Evolutionary conservation across 345 rosid genomes (phyloP).

Genomic region (Euclidium syriacum): DNA sequence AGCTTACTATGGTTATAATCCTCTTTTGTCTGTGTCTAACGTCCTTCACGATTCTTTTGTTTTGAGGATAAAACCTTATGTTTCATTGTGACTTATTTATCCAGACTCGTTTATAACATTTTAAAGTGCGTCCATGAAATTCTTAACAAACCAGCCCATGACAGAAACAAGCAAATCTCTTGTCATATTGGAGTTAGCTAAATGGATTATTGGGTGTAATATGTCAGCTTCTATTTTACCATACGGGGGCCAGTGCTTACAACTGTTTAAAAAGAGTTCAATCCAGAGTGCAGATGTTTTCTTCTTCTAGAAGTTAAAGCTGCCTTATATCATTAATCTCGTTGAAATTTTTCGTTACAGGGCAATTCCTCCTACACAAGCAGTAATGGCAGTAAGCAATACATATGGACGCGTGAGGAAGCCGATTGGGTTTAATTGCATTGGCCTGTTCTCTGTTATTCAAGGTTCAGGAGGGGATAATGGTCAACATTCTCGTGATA

Average conservation of each 20-base stretch:
- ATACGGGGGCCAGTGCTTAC: neutral
- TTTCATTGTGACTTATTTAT: neutral
- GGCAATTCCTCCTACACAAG: slow-evolving; percentile 94
- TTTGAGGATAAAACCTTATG: neutral
- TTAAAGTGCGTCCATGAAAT: slow-evolving; percentile 1
- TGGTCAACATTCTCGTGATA: slow-evolving; percentile 33
- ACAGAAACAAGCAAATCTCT: slow-evolving; percentile 2
- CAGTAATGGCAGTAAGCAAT: slow-evolving; percentile 90
- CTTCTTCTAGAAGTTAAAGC: neutral
- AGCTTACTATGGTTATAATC: neutral
- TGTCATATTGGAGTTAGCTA: neutral
- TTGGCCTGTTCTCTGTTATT: slow-evolving; percentile 60
- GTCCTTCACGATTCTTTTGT: neutral
- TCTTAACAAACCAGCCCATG: slow-evolving; percentile 4
- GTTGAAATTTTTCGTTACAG: slow-evolving; percentile 34
- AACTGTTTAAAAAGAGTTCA: neutral
- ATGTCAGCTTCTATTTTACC: slow-evolving; percentile 5
- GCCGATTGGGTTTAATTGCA: slow-evolving; percentile 67
- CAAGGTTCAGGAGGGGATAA: slow-evolving; percentile 44
- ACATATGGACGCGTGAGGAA: slow-evolving; percentile 93
- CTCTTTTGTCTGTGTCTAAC: neutral
- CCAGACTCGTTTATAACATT: neutral
- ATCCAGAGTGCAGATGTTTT: neutral
- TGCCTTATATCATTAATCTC: neutral
- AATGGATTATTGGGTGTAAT: slow-evolving; percentile 4